Evolutionary conservation across 2,329 filamentous ascomycete species (phyloP), one percentile per base, ranked within the genome.

Genomic region (Alternaria alternata): DNA sequence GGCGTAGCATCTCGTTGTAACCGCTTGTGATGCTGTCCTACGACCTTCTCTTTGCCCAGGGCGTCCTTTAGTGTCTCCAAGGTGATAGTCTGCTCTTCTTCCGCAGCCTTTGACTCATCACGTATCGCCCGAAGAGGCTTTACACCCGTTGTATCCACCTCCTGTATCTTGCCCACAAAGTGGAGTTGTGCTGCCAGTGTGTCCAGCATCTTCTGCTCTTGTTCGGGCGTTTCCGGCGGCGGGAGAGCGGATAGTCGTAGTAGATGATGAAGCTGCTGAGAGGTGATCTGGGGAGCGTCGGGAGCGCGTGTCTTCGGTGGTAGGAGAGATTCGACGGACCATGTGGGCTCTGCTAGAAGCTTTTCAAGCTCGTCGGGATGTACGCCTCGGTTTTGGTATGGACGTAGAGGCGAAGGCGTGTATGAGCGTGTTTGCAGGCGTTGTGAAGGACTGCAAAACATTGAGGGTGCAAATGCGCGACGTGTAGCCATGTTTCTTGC

Each of bases 231-330:
- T 18, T 83, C 80, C 0, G 94, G 93, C 1, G 85, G 85, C 0
- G 94, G 93, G 0, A 99, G 89, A 14, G 94, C 94, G 4, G 94
- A 96, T 39, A 98, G 89, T 18, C 92, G 91, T 36, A 97, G 89
- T 9, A 98, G 88, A 77, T 97, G 94, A 69, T 87, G 88, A 0
- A 98, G 86, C 76, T 93, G 89, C 44, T 87, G 75, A 0, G 88
- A 81, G 0, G 90, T 88, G 63, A 96, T 85, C 57, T 61, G 75
- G 39, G 77, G 76, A 1, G 72, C 65, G 18, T 75, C 62, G 47
- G 72, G 44, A n/a, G 78, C 38, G 44, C 68, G 51, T 2, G 64
- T 59, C 46, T 77, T 69, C 2, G 75, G 61, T 73, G 90, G 87
- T 0, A 95, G 83, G 5, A 97, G 87, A 8, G 91, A 89, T 34